Conservation (phyloP, 139 green algal genomes). For the Yamagishiella unicocca region DNA sequence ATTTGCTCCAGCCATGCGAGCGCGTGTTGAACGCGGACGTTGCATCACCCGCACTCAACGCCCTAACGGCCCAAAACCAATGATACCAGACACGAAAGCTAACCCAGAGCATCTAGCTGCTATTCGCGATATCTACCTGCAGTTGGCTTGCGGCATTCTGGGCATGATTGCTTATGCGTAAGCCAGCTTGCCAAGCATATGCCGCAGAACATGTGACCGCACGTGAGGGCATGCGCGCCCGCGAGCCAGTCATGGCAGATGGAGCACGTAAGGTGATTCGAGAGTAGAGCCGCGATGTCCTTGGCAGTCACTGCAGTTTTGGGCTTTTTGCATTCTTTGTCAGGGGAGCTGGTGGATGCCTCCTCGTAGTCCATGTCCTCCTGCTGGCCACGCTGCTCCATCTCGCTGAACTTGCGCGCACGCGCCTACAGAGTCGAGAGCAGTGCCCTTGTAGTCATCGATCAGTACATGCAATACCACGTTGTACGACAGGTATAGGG, state of each 20-base stretch:
- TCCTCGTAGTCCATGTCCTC: slow-evolving; percentile 45
- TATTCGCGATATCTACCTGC: slow-evolving; percentile 50
- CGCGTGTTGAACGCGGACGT: too few species aligned
- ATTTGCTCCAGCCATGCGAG: too few species aligned
- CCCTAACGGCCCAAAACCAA: too few species aligned
- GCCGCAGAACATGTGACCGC: slow-evolving; percentile 49
- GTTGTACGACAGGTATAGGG: too few species aligned
- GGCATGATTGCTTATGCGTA: slow-evolving; percentile 59
- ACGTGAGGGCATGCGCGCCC: slow-evolving; percentile 54
- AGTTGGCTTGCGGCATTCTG: slow-evolving; percentile 55
- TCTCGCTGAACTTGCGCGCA: slow-evolving; percentile 31
- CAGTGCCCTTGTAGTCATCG: too few species aligned
- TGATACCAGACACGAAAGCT: too few species aligned
- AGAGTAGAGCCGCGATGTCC: slow-evolving; percentile 21
- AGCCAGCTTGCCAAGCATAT: slow-evolving; percentile 46
- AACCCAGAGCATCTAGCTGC: too few species aligned
- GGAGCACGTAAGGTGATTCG: slow-evolving; percentile 57
- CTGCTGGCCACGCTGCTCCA: background rate
- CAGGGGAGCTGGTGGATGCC: slow-evolving; percentile 17
- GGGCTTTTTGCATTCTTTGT: slow-evolving; percentile 43
- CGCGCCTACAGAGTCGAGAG: slow-evolving; percentile 8
- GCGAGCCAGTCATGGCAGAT: slow-evolving; percentile 65
- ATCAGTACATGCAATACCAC: too few species aligned
- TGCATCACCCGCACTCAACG: too few species aligned
- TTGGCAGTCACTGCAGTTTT: slow-evolving; percentile 28